Percentiles rank a stretch among this genome's conserved stretches.
Conservation (phyloP, 768 basidiomycete genomes). For the Cyathus striatus region DNA sequence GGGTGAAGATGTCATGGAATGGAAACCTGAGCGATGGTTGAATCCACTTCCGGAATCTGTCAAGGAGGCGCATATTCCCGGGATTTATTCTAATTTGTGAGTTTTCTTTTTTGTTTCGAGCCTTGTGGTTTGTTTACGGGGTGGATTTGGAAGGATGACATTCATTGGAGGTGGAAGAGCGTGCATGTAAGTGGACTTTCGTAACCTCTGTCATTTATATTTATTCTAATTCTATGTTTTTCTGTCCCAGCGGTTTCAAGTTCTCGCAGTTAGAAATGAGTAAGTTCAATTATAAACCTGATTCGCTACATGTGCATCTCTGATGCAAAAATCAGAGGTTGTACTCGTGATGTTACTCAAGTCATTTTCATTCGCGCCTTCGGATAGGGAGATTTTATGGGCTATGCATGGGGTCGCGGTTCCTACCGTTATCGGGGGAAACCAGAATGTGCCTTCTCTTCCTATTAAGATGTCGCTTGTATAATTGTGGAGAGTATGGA, state of each 20-base stretch:
- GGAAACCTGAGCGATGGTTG: slow-evolving; percentile 44
- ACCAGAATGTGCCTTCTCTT: background rate
- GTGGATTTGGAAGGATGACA: background rate
- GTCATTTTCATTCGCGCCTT: background rate
- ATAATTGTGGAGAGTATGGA: too few relatives aligned
- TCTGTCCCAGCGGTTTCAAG: slow-evolving; percentile 1
- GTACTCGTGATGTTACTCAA: background rate
- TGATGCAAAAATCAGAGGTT: background rate
- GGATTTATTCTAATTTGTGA: slow-evolving; percentile 29
- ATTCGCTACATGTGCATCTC: background rate
- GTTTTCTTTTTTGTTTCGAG: slow-evolving; percentile 3
- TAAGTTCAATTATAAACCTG: background rate
- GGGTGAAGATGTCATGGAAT: slow-evolving; percentile 38
- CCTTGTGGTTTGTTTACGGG: background rate
- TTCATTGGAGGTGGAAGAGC: background rate
- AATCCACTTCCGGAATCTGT: slow-evolving; percentile 22
- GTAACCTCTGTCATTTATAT: background rate
- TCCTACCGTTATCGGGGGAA: background rate
- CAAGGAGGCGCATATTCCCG: slow-evolving; percentile 23
- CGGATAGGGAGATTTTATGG: background rate
- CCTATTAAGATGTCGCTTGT: too few relatives aligned
- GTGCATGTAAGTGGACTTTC: background rate
- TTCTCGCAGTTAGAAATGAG: slow-evolving; percentile 1
- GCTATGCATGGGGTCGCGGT: background rate
- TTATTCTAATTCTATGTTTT: too few relatives aligned